Base-by-base conservation (phyloP, 2,329 filamentous ascomycete genomes). In the Alternaria sp. region DNA sequence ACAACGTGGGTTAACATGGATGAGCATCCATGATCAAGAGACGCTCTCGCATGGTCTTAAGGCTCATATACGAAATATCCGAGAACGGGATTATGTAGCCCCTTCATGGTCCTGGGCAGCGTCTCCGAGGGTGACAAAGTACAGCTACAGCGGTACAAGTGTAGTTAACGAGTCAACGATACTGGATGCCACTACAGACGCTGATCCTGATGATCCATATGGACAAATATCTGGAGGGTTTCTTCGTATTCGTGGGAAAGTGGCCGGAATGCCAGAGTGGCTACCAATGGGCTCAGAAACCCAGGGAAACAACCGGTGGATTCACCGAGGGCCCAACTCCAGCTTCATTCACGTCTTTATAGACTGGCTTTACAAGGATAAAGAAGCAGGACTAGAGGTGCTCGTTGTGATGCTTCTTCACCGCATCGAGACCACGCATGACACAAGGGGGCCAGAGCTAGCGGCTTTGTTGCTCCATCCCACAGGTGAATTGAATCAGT, bases 401-500 rank as follows among this genome's bases (percentile, higher is more conserved):
- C 15, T 49, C 3, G 5, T 49, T 6, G 4, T 18, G 1, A 12
- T 49, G 15, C 45, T 18, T 2, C 23, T 49, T 3, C 2, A 3
- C 9, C 9, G 15, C 3, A 6, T 2, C 2, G 23, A 28, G 23
- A n/a, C n/a, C n/a, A n/a, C n/a, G n/a, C n/a, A n/a, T n/a, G n/a
- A n/a, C n/a, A n/a, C n/a, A n/a, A n/a, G n/a, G n/a, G n/a, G n/a
- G n/a, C n/a, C n/a, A n/a, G n/a, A n/a, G n/a, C n/a, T n/a, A n/a
- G n/a, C n/a, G n/a, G 45, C 45, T 47, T 11, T 47, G 23, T 12
- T 49, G 2, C 46, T 49, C 1, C 2, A 49, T 18, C 46, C 46
- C 14, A n/a, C 46, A 18, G 15, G 12, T 11, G 23, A 2, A 18
- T 0, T 1, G 9, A 0, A 18, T 2, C 5, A 12, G 2, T 28